These are phyloP conservation scores for Rutstroemia sp. DNA, from an alignment of 2,329 filamentous ascomycete species.

Conservation along the genomic window DNA sequence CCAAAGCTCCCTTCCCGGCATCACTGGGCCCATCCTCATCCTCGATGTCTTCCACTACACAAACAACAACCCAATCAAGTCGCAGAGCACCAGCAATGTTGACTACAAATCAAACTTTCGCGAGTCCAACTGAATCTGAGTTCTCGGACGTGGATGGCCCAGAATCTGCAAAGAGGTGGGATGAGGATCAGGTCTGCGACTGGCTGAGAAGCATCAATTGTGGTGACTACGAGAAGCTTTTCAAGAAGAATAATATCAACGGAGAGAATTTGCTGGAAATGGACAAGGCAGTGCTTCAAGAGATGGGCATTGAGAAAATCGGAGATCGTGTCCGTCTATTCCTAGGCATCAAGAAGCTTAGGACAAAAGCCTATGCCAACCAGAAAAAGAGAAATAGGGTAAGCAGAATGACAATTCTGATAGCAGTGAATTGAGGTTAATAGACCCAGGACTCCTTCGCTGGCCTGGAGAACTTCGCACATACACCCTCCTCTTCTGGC, in stretches of 20 bases:
- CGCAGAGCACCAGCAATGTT: conserved; percentile 45
- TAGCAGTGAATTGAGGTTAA: conserved; percentile 1
- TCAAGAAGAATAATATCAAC: conserved; percentile 91
- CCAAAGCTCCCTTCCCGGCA: conserved; percentile 62
- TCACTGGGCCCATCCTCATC: conserved; percentile 41
- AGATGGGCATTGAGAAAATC: conserved; percentile 97
- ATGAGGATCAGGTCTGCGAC: conserved; percentile 83
- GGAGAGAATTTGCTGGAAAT: conserved; percentile 95
- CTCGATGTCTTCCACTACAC: conserved; percentile 39
- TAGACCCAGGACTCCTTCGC: conserved; percentile 70
- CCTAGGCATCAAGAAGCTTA: conserved; percentile 74
- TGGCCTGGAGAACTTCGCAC: conserved; percentile 57
- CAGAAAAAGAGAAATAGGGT: conserved; percentile 83
- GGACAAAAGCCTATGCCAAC: conserved; percentile 68
- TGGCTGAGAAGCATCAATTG: conserved; percentile 90
- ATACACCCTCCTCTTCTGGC: conserved; percentile 54
- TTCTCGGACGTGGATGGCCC: conserved; percentile 78
- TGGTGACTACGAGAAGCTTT: conserved; percentile 85
- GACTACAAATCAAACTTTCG: conserved; percentile 45
- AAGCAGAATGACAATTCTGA: conserved; percentile 29
- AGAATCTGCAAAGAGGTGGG: conserved; percentile 76
- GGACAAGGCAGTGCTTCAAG: conserved; percentile 91
- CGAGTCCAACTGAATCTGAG: conserved; percentile 85
- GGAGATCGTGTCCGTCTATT: conserved; percentile 91
- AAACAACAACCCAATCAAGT: conserved; percentile 43